Evolutionary conservation across 2,329 filamentous ascomycete genomes (phyloP), one percentile per base, ranked within the genome.

Genomic region (Nannizzia gypsea): DNA sequence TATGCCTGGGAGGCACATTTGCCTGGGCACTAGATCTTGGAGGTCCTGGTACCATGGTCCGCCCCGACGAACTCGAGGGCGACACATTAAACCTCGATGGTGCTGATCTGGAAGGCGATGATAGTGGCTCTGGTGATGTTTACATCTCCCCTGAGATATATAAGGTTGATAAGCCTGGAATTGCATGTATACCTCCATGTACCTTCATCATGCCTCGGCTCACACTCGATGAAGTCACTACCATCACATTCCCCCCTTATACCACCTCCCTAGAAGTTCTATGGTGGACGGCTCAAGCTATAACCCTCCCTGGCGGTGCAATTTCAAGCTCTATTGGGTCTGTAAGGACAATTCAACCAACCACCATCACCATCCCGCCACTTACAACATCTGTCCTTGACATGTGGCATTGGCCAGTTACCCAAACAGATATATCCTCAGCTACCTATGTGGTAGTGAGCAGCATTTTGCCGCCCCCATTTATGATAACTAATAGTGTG

Each of bases 1-100:
- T 54, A 2, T 72, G 74, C 28, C 61, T 76, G 0, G 67, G 68
- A 1, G 73, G 74, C n/a, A 60, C 46, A 6, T 62, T 62, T 38
- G 58, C 61, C 8, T 60, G 55, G 61, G 54, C 61, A 17, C 26
- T 60, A 22, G 56, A 60, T 42, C 61, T 56, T 31, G 58, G 55
- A 34, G 58, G 59, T 13, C 61, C 61, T 40, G 61, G 58, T 5
- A 58, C 61, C 15, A 15, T 62, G 26, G 28, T 48, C 5, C 59
- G 55, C n/a, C 59, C 61, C 15, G 40, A 46, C 26, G 52, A 50
- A 6, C 44, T 59, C 17, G 59, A 28, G 1, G 28, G 26, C 1
- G 44, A 55, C 40, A 42, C 24, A 5, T 17, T 31, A 13, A 46
- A 31, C 20, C 61, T 61, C 11, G 56, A 60, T 24, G 62, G 62